Percentiles rank a stretch among this genome's conserved stretches.
phyloP scores from a whole-genome alignment of 371 early-diverging fungal species.

The Batkoa obscura region DNA sequence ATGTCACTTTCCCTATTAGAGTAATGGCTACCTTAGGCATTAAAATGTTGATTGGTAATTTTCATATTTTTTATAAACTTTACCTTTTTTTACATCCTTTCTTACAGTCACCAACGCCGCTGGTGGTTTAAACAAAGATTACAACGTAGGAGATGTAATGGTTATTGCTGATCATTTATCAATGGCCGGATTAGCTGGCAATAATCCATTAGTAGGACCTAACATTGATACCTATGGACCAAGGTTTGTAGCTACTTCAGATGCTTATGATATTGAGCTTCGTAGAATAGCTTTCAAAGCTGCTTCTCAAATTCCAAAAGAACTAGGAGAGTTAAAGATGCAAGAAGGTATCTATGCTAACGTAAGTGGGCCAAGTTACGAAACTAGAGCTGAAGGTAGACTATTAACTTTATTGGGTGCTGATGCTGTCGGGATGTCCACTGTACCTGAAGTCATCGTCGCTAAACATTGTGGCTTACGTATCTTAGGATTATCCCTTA shows the following conservation, averaged over 20 bases:
- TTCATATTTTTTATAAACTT: no score
- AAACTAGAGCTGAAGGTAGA: constrained; percentile 77
- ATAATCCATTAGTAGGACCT: constrained; percentile 66
- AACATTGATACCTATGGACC: constrained; percentile 70
- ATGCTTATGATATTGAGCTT: constrained; percentile 72
- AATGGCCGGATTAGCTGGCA: constrained; percentile 62
- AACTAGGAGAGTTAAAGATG: constrained; percentile 11
- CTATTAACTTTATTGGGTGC: constrained; percentile 51
- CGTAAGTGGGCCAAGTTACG: constrained; percentile 80
- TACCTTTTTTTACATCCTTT: no score
- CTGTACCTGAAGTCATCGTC: constrained; percentile 87
- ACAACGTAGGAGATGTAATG: constrained; percentile 73
- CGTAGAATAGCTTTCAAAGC: constrained; percentile 44
- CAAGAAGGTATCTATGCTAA: constrained; percentile 74
- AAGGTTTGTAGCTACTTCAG: constrained; percentile 80
- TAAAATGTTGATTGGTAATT: constrained; percentile 43
- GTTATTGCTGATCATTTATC: constrained; percentile 77
- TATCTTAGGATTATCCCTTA: constrained; percentile 65
- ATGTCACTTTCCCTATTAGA: constrained; percentile 73
- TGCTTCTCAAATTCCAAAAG: constrained; percentile 17
- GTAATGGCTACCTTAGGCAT: constrained; percentile 72
- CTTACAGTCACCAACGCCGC: constrained; percentile 93
- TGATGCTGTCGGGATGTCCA: constrained; percentile 90
- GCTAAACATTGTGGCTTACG: constrained; percentile 79
- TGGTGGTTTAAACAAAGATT: constrained; percentile 61